Evolutionary conservation across 768 basidiomycete species (phyloP), one percentile per base, ranked within the genome.

Genomic region (Lentinula sp.): DNA sequence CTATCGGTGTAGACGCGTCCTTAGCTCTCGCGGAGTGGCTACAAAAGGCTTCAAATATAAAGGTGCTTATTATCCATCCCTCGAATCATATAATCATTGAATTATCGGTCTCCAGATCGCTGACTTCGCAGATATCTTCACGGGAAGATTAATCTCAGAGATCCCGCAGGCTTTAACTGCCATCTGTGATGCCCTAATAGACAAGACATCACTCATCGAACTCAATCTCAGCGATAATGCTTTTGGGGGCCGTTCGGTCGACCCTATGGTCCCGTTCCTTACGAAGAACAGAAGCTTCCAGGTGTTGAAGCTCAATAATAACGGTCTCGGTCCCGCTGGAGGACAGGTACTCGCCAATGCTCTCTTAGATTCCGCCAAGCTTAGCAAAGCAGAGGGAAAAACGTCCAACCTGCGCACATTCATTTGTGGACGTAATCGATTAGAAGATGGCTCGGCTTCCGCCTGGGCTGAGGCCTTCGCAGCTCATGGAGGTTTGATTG

Each of bases 51-150:
- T 76, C 80, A 41, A 75, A 72, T 1, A 73, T 98, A 53, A 88
- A 87, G 82, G 95, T 93, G 63, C 57, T 81, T 70, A 6, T 35
- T n/a, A 3, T 0, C 56, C 41, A 9, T 56, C n/a, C 43, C 53
- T 39, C 59, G 2, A 41, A 36, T 35, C 43, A 56, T 65, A n/a
- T 33, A 43, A 42, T 3, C 39, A 28, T 10, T 28, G 35, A 18
- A 49, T 35, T 3, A 5, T 41, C 20, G 1, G 10, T 23, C 8
- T 50, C 50, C 70, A 98, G 97, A 77, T 96, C 62, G 96, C 95
- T 66, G 88, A 98, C 77, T 91, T 98, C 65, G 90, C 93, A 35
- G 96, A 98, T 76, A 95, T 99, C 74, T 99, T 99, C 77, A 98
- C 96, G 2, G 93, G 95, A 59, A 91, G 96, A 65, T 83, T 97